Evolutionary conservation across 2,329 filamentous ascomycete species (phyloP), one percentile per base, ranked within the genome.

Genomic region (Anthostomella pinea): DNA sequence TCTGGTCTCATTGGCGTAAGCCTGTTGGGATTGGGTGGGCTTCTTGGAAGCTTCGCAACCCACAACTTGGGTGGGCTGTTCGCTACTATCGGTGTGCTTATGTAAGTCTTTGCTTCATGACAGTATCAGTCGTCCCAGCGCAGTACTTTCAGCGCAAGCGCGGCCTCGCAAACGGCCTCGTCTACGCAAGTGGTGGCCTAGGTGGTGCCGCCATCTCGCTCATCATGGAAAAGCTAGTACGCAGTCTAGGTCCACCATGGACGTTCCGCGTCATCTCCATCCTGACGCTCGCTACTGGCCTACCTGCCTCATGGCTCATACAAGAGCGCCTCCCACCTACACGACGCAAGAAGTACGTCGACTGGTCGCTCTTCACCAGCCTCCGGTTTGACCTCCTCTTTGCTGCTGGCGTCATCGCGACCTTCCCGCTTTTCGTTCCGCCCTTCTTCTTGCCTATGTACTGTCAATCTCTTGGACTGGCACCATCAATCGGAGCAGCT

Each of bases 71-170:
- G 52, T 0, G 63, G 54, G 2, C 37, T 68, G 17, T 67, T 66
- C 40, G 46, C 60, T 8, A 60, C 59, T 2, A 25, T 47, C 10
- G 44, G 44, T 27, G 41, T 41, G 6, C 26, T 45, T 27, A 39
- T 44, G 41, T 49, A 43, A 38, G 46, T 24, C 15, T 8, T 25
- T n/a, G n/a, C n/a, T n/a, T n/a, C n/a, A n/a, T n/a, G n/a, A n/a
- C n/a, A n/a, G n/a, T n/a, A n/a, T n/a, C n/a, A n/a, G n/a, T n/a
- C n/a, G n/a, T n/a, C n/a, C 66, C 74, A 3, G 65, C 73, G 0
- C 75, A 79, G 43, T 80, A 77, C 43, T 80, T 81, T 40, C 66
- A 57, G 28, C 61, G 61, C 3, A 75, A 69, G 41, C 69, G 73
- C 3, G 77, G 75, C 0, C 55, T 77, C 0, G 76, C 75, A 1